Conservation (phyloP, 2,329 filamentous ascomycete genomes). For the Hymenoscyphus salicellus region DNA sequence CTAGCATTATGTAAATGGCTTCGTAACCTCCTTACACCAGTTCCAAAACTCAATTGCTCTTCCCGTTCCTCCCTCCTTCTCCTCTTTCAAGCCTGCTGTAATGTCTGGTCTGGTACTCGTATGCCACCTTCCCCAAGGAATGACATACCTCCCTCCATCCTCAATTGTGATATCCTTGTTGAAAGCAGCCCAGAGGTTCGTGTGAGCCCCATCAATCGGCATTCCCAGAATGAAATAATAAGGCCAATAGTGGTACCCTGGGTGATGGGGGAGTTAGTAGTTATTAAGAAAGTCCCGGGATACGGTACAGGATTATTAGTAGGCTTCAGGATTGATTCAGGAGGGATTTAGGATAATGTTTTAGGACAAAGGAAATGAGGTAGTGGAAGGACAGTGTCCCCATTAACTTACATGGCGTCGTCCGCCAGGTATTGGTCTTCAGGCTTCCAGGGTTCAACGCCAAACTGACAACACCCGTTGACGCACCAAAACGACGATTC, state of each 20-base stretch:
- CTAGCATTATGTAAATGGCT: too few species aligned
- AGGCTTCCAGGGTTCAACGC: slow-evolving; percentile 5
- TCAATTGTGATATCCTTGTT: slow-evolving; percentile 1
- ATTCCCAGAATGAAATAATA: background rate
- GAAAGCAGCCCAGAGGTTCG: slow-evolving; percentile 5
- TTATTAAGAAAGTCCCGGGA: too few species aligned
- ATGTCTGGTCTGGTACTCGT: background rate
- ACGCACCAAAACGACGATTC: background rate
- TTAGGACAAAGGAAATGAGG: too few species aligned
- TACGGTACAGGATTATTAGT: too few species aligned
- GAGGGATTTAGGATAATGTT: too few species aligned
- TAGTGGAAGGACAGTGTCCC: too few species aligned
- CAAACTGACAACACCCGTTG: background rate
- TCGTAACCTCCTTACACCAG: slow-evolving; percentile 8
- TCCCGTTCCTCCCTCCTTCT: slow-evolving; percentile 11
- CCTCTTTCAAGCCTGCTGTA: background rate
- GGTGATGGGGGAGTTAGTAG: too few species aligned
- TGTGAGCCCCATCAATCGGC: background rate
- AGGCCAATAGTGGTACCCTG: background rate
- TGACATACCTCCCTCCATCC: slow-evolving; percentile 7
- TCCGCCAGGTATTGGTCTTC: slow-evolving; percentile 1
- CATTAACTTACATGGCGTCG: too few species aligned
- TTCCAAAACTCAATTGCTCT: slow-evolving; percentile 7
- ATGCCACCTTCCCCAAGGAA: slow-evolving; percentile 12
- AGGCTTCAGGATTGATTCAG: too few species aligned